Evolutionary conservation across 2,329 filamentous ascomycete genomes (phyloP), one percentile per base, ranked within the genome.

Genomic region (Ceratocystis cubensis): DNA sequence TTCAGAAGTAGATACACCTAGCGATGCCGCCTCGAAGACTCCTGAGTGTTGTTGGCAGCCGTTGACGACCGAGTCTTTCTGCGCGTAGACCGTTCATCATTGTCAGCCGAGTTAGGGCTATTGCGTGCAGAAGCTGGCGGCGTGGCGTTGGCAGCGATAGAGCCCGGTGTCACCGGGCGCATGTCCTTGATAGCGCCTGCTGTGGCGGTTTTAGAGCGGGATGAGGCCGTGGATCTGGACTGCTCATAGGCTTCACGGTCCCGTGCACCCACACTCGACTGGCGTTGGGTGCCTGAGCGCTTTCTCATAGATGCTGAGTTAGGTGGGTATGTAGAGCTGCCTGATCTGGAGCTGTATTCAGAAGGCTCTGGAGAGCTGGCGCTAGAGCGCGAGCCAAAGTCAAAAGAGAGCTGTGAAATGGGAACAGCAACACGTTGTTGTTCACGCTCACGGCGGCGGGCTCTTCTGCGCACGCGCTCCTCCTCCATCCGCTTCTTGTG

Each of bases 401-500:
- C 63, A 30, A 61, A 46, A 28, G 63, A 65, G 33, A 85, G 75
- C 13, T 82, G 78, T 5, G 81, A 78, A 17, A 85, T 74, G 1
- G 82, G 81, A 28, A 85, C 75, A 5, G 82, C 77, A 59, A 83
- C 75, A 28, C 82, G 78, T 65, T 80, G 75, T 65, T 80, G 50
- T 70, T 76, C 79, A 57, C 74, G 73, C 71, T 75, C 66, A 15
- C 64, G 64, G 62, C 70, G 69, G 10, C 67, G 69, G 56, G 68
- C 69, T 15, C 64, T 65, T 71, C 73, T 72, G 45, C 71, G 73
- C 68, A 73, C 73, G 50, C 76, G 74, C 64, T 79, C 76, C 44
- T 78, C 78, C 70, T 81, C 78, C 71, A 85, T 77, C 67, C 86
- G 83, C 73, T 85, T 83, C 69, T 82, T 78, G 71, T 82, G 80